Percentiles rank a stretch among this genome's conserved stretches.
These are phyloP conservation scores for Arctium minus DNA, from an alignment of 129 eudicot species.

Conservation along the genomic window DNA sequence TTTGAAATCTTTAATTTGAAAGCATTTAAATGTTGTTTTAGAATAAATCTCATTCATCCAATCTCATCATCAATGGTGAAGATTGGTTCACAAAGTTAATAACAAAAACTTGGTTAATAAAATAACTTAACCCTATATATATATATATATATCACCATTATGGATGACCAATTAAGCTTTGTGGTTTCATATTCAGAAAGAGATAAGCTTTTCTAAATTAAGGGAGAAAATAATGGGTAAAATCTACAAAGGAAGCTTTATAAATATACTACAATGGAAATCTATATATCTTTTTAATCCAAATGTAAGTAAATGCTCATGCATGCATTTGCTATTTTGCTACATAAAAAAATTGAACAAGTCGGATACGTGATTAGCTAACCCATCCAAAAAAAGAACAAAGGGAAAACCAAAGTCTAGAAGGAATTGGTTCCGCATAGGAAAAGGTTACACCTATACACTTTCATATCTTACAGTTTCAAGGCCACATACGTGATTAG, in stretches of 20 bases:
- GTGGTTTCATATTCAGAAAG: slow-evolving; percentile 30
- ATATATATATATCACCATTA: no score
- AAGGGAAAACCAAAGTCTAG: slow-evolving; percentile 2
- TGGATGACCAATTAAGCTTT: slow-evolving; percentile 3
- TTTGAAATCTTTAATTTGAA: no score
- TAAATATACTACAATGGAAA: neutral
- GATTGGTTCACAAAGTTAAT: no score
- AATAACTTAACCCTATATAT: no score
- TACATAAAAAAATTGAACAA: slow-evolving; percentile 7
- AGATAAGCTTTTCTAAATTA: slow-evolving; percentile 23
- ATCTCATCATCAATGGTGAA: no score
- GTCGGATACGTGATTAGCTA: slow-evolving; percentile 13
- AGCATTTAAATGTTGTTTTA: no score
- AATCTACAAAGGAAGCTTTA: neutral
- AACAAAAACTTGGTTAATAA: no score
- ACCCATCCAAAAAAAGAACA: slow-evolving; percentile 26
- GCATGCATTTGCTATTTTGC: slow-evolving; percentile 29
- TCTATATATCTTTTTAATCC: neutral
- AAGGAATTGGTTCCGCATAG: slow-evolving; percentile 20
- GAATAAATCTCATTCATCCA: no score
- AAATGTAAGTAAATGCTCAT: neutral
- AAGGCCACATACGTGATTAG: slow-evolving; percentile 22
- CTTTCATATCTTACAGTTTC: neutral
- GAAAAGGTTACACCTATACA: slow-evolving; percentile 16
- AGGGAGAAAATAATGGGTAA: slow-evolving; percentile 10